Percentiles rank a stretch among this genome's conserved stretches.
Evolutionary conservation across 225 moss, liverwort and hornwort genomes (phyloP).

Genomic region (Polytrichum commune): DNA sequence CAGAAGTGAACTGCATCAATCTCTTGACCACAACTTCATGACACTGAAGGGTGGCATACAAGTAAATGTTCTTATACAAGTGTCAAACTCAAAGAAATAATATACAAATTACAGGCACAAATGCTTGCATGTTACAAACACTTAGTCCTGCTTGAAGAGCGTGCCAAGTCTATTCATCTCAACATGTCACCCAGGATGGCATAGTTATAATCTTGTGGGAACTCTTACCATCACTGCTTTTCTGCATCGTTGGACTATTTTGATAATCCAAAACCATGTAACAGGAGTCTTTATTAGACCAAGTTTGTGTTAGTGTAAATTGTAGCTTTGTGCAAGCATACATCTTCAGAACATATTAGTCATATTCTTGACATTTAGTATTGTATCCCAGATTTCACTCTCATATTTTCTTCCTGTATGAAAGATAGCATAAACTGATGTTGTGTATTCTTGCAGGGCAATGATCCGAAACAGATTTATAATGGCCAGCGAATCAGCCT

Average conservation of each 20-base stretch:
- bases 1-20: not conserved
- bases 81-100: not conserved
- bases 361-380: not conserved
- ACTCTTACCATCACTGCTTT: not conserved
- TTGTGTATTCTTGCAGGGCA: not conserved
- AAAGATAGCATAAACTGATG: not conserved
- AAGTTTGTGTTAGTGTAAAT: too few species aligned
- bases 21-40: slow-evolving; percentile 1
- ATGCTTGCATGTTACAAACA: not conserved
- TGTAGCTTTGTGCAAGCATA: not conserved
- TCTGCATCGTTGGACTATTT: too few species aligned
- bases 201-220: not conserved
- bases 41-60: slow-evolving; percentile 1
- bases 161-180: not conserved
- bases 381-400: not conserved
- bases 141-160: not conserved
- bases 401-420: too few species aligned
- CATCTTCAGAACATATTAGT: not conserved
- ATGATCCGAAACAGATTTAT: not conserved
- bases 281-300: too few species aligned
- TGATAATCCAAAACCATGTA: too few species aligned
- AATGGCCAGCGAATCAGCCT: not conserved
- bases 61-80: not conserved
- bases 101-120: not conserved
- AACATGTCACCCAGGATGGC: not conserved